Evolutionary conservation across 2,329 filamentous ascomycete species (phyloP).

Genomic region (Zopfia rhizophila): DNA sequence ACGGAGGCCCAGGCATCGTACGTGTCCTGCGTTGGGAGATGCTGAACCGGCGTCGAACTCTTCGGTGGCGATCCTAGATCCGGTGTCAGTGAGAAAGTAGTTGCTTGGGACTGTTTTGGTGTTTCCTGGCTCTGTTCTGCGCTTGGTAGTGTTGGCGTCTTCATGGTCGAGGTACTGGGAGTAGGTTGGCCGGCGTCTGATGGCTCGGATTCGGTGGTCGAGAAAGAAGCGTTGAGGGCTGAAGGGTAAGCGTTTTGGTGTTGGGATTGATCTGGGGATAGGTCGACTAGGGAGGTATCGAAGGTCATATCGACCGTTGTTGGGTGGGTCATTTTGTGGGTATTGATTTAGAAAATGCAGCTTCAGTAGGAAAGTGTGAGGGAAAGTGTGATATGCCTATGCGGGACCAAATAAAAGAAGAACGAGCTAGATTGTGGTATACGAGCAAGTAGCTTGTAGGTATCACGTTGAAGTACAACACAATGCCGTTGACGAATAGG

Average conservation of each 20-base stretch:
- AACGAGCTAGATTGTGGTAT: too few species aligned
- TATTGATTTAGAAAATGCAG: too few species aligned
- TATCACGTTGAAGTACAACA: too few species aligned
- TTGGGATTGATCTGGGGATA: slow-evolving; percentile 15
- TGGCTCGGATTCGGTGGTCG: slow-evolving; percentile 47
- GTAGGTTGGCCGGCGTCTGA: slow-evolving; percentile 25
- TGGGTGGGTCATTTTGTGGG: slow-evolving; percentile 46
- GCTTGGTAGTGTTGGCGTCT: slow-evolving; percentile 10
- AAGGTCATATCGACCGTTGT: slow-evolving; percentile 49
- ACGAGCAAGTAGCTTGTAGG: too few species aligned
- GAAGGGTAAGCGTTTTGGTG: slow-evolving; percentile 3
- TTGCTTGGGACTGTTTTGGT: slow-evolving; percentile 27
- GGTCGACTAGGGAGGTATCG: slow-evolving; percentile 50
- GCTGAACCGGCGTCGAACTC: slow-evolving; percentile 37
- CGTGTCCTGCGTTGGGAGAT: slow-evolving; percentile 55
- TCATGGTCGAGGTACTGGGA: slow-evolving; percentile 3
- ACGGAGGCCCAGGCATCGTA: slow-evolving; percentile 64
- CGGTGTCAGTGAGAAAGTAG: slow-evolving; percentile 1
- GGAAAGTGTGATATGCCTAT: too few species aligned
- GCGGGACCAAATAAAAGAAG: too few species aligned
- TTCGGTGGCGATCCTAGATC: too few species aligned
- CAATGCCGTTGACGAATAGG: too few species aligned
- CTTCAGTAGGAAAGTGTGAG: too few species aligned
- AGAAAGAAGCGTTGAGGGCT: slow-evolving; percentile 42
- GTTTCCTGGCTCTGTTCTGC: slow-evolving; percentile 22